A percentile compares a stretch with the other conserved stretches of the same genome.
phyloP scores from a whole-genome alignment of 306 rosid species.

The Castanospermum australe region DNA sequence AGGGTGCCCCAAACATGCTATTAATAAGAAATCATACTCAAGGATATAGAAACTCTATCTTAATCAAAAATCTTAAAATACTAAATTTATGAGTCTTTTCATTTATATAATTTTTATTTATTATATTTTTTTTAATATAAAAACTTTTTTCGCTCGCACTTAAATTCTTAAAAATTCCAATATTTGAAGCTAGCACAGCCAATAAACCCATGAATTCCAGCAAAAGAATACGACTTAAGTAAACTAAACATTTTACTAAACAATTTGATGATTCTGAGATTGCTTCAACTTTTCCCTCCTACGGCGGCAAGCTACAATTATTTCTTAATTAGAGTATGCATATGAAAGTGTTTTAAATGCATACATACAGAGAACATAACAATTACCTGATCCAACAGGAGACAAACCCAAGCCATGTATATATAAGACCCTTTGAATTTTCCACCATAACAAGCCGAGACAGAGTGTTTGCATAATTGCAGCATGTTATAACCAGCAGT shows the following conservation, averaged over 20 bases:
- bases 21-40: too few relatives aligned
- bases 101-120: too few relatives aligned
- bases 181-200: neutral
- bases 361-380: neutral
- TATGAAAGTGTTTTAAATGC: neutral
- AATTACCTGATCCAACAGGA: conserved; percentile 75
- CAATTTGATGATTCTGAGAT: neutral
- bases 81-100: too few relatives aligned
- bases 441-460: conserved; percentile 20
- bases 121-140: too few relatives aligned
- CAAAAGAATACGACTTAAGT: neutral
- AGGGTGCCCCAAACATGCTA: too few relatives aligned
- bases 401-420: conserved; percentile 52
- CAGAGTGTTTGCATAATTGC: conserved; percentile 40
- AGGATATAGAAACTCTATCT: too few relatives aligned
- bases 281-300: neutral
- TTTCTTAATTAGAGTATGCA: neutral
- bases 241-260: neutral
- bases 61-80: too few relatives aligned
- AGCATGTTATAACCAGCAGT: conserved; percentile 72
- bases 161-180: too few relatives aligned
- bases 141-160: too few relatives aligned
- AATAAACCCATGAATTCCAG: neutral
- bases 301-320: neutral
- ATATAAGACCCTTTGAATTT: conserved; percentile 17